Evolutionary conservation across 257 asterid species (phyloP).

Genomic region (Penstemon newberryi): DNA sequence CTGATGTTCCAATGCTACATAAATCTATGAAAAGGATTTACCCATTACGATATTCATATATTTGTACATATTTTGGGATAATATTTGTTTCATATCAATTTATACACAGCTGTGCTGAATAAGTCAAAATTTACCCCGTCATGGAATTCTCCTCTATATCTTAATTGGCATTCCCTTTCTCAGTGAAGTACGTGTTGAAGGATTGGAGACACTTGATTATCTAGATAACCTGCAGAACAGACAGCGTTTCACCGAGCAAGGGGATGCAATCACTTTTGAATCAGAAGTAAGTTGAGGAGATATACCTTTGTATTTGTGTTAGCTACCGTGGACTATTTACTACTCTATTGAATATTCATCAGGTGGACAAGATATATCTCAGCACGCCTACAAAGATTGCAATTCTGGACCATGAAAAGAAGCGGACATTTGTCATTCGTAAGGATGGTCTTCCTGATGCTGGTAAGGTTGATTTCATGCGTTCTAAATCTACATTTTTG

Average conservation of each 20-base stretch:
- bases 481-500: no score
- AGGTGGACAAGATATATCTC: slow-evolving; percentile 91
- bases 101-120: neutral
- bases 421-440: slow-evolving; percentile 79
- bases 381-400: slow-evolving; percentile 88
- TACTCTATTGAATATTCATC: slow-evolving; percentile 23
- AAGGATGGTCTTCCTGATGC: slow-evolving; percentile 98
- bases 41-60: no score
- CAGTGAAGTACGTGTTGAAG: slow-evolving; percentile 98
- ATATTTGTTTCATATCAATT: no score
- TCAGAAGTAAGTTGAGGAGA: slow-evolving; percentile 61
- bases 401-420: slow-evolving; percentile 92
- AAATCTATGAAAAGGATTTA: no score
- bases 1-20: no score
- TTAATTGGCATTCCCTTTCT: slow-evolving; percentile 23
- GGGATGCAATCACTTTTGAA: slow-evolving; percentile 88
- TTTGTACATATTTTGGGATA: no score
- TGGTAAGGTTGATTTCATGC: slow-evolving; percentile 44
- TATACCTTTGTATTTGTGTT: slow-evolving; percentile 17
- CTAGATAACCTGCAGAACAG: slow-evolving; percentile 78
- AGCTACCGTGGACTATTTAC: slow-evolving; percentile 25
- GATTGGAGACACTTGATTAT: slow-evolving; percentile 91
- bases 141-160: slow-evolving; percentile 18
- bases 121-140: neutral
- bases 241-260: slow-evolving; percentile 84